Evolutionary conservation across 2,329 filamentous ascomycete genomes (phyloP).

Genomic region (Emmonsia crescens): DNA sequence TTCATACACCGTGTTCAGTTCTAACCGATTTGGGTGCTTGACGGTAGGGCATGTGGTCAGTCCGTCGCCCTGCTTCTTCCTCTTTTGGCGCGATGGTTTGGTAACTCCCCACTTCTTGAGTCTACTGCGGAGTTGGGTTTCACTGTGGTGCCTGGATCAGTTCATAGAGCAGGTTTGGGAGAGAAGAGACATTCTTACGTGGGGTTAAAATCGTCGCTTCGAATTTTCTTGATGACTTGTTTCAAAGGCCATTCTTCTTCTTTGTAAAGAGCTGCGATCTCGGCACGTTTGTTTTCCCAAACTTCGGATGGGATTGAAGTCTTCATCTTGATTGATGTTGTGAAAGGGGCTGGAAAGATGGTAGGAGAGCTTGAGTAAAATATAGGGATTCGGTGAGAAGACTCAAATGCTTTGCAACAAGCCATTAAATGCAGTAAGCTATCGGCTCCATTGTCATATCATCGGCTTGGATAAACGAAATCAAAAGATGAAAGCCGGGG

Average conservation of each 20-base stretch:
- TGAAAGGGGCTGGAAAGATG: neutral
- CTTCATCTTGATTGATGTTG: slow-evolving; percentile 24
- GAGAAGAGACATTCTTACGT: slow-evolving; percentile 22
- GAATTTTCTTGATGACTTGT: slow-evolving; percentile 36
- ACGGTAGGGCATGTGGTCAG: neutral
- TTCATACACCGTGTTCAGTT: neutral
- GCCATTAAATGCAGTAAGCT: neutral
- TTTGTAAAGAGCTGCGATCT: slow-evolving; percentile 33
- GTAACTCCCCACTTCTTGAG: slow-evolving; percentile 37
- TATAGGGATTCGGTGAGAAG: neutral
- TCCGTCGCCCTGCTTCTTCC: slow-evolving; percentile 19
- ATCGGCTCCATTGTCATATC: neutral
- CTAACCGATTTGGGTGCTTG: neutral
- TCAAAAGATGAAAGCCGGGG: neutral
- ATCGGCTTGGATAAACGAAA: neutral
- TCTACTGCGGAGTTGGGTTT: slow-evolving; percentile 35
- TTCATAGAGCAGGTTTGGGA: neutral
- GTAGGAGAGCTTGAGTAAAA: neutral
- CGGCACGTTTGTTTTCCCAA: slow-evolving; percentile 34
- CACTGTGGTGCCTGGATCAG: slow-evolving; percentile 18
- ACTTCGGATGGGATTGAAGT: slow-evolving; percentile 33
- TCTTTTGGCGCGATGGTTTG: slow-evolving; percentile 34
- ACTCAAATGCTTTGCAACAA: neutral
- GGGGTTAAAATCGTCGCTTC: slow-evolving; percentile 32
- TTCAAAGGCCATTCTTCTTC: slow-evolving; percentile 37